These are phyloP conservation scores for Protea cynaroides DNA, from an alignment of 164 flowering plant genomes.

Conservation along the genomic window DNA sequence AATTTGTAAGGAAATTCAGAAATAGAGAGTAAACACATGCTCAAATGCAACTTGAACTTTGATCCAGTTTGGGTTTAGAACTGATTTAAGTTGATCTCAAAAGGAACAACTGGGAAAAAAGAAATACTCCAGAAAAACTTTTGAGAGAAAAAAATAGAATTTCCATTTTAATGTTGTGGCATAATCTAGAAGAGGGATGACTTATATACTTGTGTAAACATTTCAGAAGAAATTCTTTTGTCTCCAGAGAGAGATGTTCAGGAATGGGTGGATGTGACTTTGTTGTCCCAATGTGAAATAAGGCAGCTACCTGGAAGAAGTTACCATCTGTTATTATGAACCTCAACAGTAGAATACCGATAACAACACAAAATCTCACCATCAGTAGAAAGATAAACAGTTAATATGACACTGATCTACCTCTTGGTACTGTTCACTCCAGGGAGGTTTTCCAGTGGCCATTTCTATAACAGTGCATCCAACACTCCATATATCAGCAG, in stretches of 20 bases:
- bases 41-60: not conserved
- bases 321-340: conserved; percentile 6
- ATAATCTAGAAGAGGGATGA: too few species aligned
- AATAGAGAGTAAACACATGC: not conserved
- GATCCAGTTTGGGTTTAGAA: not conserved
- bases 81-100: not conserved
- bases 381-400: not conserved
- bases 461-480: conserved; percentile 99
- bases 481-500: conserved; percentile 99
- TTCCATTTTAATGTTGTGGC: too few species aligned
- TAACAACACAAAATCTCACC: not conserved
- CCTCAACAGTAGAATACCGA: not conserved
- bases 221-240: conserved; percentile 82
- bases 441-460: conserved; percentile 99
- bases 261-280: conserved; percentile 98
- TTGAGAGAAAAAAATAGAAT: not conserved
- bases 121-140: not conserved
- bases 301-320: conserved; percentile 75
- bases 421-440: conserved; percentile 98
- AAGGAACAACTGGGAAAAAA: not conserved
- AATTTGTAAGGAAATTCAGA: not conserved
- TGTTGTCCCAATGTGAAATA: conserved; percentile 86
- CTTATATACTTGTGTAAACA: conserved; percentile 50
- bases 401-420: conserved; percentile 23
- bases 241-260: conserved; percentile 79